Conservation (phyloP, 2,329 filamentous ascomycete species). For the Cladosporium sp. region DNA sequence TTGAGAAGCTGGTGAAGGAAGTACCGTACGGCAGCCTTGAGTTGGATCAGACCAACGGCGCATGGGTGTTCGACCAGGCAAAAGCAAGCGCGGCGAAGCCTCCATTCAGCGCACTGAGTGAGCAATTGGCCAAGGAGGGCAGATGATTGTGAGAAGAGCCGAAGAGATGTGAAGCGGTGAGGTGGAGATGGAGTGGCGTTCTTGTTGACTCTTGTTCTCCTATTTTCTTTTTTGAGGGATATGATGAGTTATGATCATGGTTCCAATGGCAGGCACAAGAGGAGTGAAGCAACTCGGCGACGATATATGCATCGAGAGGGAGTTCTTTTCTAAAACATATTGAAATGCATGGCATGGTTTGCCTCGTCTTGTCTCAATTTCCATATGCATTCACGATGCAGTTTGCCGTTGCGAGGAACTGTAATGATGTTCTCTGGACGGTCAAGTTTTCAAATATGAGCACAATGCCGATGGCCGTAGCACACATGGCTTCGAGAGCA, state of each 20-base stretch:
- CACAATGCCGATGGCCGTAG: background rate
- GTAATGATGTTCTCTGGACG: background rate
- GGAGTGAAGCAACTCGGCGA: background rate
- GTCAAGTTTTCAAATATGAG: background rate
- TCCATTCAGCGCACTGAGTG: slow-evolving; percentile 33
- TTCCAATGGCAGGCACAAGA: background rate
- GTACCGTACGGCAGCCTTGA: slow-evolving; percentile 52
- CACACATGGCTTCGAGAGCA: background rate
- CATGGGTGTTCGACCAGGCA: slow-evolving; percentile 67
- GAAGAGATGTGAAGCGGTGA: background rate
- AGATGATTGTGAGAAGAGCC: slow-evolving; percentile 21
- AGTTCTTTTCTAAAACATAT: background rate
- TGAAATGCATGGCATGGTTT: background rate
- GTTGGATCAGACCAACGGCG: slow-evolving; percentile 66
- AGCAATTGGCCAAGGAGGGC: slow-evolving; percentile 26
- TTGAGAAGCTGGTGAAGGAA: slow-evolving; percentile 51
- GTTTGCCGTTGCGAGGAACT: background rate
- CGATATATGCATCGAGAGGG: slow-evolving; percentile 11
- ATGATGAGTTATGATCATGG: slow-evolving; percentile 16
- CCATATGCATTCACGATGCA: background rate
- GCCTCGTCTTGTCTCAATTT: background rate
- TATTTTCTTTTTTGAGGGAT: background rate
- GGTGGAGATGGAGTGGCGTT: background rate
- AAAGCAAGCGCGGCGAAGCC: slow-evolving; percentile 46
- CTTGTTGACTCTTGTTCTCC: background rate